Evolutionary conservation across 139 green algal species (phyloP), one percentile per base, ranked within the genome.

Genomic region (Eudorina sp.): DNA sequence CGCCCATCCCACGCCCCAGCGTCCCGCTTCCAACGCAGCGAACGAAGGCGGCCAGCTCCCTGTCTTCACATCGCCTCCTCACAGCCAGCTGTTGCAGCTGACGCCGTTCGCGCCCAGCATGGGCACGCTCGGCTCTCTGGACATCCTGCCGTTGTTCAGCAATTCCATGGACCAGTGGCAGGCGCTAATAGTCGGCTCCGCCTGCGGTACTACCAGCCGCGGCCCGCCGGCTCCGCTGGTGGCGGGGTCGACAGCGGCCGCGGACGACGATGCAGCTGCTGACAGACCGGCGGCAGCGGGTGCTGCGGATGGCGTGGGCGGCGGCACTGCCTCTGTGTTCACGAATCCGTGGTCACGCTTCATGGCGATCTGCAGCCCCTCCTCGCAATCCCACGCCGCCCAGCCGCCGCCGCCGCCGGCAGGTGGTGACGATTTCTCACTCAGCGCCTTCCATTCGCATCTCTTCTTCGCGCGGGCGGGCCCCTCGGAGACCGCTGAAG

Each of bases 61-160:
- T 7, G 43, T 1, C 62, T 78, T 87, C 45, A 13, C 36, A 3
- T 87, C 81, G 8, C 81, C 81, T 1, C 45, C 81, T 6, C 81
- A n/a, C 18, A 51, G 64, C 31, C 45, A 78, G 31, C 45, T 87
- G 62, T 45, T 87, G 45, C 81, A 78, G n/a, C 21, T 87, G 3
- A 79, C 81, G 45, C 81, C 81, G 3, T 68, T n/a, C 45, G 81
- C 81, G 21, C 64, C 21, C 16, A 79, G 64, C 66, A 48, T 45
- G n/a, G 68, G 45, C 45, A 87, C 64, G 29, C 4, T 87, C 18
- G 38, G 38, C 45, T 69, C 64, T 7, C 46, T 78, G 45, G 81
- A 87, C 81, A 53, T 78, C 19, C 1, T 68, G 19, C 81, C 62
- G 40, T 45, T 87, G 34, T 87, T 87, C 66, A 87, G 81, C 81